These are phyloP conservation scores for Penicillium waksmanii DNA, from an alignment of 495 filamentous ascomycete genomes.

Conservation along the genomic window DNA sequence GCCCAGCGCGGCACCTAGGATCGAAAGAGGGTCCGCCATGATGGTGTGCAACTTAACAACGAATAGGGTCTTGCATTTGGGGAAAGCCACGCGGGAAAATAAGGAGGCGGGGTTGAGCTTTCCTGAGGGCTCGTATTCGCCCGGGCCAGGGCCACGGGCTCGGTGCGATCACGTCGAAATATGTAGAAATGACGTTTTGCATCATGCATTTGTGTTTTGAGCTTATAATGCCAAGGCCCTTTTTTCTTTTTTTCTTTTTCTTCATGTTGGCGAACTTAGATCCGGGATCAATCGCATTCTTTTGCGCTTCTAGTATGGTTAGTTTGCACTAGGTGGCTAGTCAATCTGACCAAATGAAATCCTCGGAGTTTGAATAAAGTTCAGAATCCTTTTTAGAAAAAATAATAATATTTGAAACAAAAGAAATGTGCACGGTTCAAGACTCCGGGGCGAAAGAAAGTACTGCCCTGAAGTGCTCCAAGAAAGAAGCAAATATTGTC, in stretches of 20 bases:
- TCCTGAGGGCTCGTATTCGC: slow-evolving; percentile 7
- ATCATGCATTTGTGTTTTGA: background rate
- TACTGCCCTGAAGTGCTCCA: background rate
- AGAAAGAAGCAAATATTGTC: background rate
- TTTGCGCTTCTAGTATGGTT: background rate
- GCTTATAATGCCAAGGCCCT: background rate
- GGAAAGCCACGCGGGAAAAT: background rate
- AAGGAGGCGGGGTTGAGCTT: background rate
- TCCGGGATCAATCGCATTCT: background rate
- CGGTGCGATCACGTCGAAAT: background rate
- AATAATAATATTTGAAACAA: background rate
- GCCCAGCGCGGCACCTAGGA: slow-evolving; percentile 3
- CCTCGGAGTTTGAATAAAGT: too few relatives aligned
- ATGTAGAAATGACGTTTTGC: background rate
- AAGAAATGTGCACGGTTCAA: background rate
- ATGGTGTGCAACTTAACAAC: background rate
- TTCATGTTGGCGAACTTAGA: background rate
- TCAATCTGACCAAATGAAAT: too few relatives aligned
- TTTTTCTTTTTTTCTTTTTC: background rate
- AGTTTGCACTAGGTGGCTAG: too few relatives aligned
- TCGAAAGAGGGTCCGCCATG: slow-evolving; percentile 12
- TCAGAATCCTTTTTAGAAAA: too few relatives aligned
- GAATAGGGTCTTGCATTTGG: background rate
- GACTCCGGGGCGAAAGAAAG: background rate
- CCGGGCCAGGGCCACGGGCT: background rate